Evolutionary conservation across 352 stramenopile species (phyloP).

Genomic region (Globisporangium alternatum): DNA sequence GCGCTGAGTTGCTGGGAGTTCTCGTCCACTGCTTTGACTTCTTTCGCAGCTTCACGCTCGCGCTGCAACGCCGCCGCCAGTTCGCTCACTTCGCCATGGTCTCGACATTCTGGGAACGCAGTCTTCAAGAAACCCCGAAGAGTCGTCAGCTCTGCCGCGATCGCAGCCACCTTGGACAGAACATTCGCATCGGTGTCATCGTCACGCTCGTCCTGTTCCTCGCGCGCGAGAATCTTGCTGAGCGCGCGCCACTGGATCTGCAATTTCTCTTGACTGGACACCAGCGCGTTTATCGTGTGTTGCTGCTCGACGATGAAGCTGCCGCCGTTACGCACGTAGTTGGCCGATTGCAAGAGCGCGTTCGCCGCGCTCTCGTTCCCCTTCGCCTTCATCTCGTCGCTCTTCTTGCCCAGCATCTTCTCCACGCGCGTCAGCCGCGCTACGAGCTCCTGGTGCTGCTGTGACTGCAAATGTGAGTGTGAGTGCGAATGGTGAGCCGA

Average conservation of each 20-base stretch:
- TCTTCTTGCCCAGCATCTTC: conserved; percentile 64
- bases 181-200: conserved; percentile 12
- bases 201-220: conserved; percentile 20
- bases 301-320: conserved; percentile 44
- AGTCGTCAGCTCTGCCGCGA: conserved; percentile 5
- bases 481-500: not conserved
- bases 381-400: conserved; percentile 72
- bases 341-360: conserved; percentile 53
- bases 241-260: conserved; percentile 24
- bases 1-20: not conserved
- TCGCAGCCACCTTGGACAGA: conserved; percentile 4
- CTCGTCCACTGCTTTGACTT: not conserved
- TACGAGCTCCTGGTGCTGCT: conserved; percentile 31
- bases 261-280: conserved; percentile 21
- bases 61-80: conserved; percentile 1
- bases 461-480: not conserved
- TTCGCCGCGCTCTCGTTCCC: conserved; percentile 52
- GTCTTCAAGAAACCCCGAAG: conserved; percentile 8
- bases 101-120: conserved; percentile 5
- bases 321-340: conserved; percentile 32
- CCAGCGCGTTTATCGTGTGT: conserved; percentile 41
- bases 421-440: conserved; percentile 40
- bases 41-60: conserved; percentile 7
- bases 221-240: conserved; percentile 14
- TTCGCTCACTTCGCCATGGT: not conserved